Conservation (phyloP, 2,329 filamentous ascomycete genomes). For the Periconia digitata region DNA sequence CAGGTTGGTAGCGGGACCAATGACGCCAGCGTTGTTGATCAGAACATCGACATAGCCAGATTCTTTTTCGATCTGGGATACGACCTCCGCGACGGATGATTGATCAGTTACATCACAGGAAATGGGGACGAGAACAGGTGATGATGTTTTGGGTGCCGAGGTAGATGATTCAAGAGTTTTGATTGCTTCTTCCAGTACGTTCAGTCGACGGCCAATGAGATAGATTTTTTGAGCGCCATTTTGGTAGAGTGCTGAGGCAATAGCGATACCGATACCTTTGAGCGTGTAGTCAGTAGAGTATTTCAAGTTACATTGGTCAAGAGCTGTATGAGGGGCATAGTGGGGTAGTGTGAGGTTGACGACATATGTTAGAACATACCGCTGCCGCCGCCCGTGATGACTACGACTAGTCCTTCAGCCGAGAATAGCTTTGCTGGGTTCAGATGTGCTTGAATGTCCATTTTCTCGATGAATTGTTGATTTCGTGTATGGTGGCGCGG, state of each 20-base stretch:
- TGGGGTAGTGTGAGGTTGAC: slow-evolving; percentile 23
- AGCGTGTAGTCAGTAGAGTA: slow-evolving; percentile 6
- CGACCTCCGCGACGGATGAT: slow-evolving; percentile 44
- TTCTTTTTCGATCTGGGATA: slow-evolving; percentile 46
- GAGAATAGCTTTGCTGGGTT: slow-evolving; percentile 42
- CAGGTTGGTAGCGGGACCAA: slow-evolving; percentile 47
- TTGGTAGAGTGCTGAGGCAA: slow-evolving; percentile 46
- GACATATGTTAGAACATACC: slow-evolving; percentile 30
- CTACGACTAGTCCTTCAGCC: slow-evolving; percentile 43
- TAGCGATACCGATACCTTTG: slow-evolving; percentile 45
- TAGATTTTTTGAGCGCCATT: slow-evolving; percentile 48
- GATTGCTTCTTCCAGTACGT: slow-evolving; percentile 46
- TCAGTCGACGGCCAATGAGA: slow-evolving; percentile 47
- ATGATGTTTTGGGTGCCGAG: slow-evolving; percentile 18
- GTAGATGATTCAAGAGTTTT: slow-evolving; percentile 36
- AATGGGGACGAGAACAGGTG: slow-evolving; percentile 41
- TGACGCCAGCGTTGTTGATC: slow-evolving; percentile 55
- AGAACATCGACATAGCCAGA: slow-evolving; percentile 54
- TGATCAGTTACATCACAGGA: slow-evolving; percentile 48
- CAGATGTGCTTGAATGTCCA: slow-evolving; percentile 39
- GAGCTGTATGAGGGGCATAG: slow-evolving; percentile 16
- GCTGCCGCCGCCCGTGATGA: slow-evolving; percentile 46
- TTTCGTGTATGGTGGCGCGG: too few relatives aligned
- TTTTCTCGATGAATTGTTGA: too few relatives aligned
- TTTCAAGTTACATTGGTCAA: slow-evolving; percentile 1